These are phyloP conservation scores for Boletus tomentosulus DNA, from an alignment of 768 basidiomycete species.

Conservation along the genomic window DNA sequence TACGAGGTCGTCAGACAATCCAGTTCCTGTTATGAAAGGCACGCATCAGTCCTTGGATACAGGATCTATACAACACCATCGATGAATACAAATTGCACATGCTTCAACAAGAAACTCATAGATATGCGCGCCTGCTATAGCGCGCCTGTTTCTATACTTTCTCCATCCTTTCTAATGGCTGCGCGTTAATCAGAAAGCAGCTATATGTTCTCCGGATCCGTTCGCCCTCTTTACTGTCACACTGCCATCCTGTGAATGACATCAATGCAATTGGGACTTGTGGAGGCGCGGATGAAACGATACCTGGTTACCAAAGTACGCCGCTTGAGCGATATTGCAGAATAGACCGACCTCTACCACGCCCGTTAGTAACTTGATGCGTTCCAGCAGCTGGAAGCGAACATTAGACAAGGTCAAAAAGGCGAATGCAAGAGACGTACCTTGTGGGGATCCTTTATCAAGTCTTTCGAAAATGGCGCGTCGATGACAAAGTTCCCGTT, in stretches of 20 bases:
- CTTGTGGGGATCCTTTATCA: too few relatives aligned
- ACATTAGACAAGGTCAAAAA: too few relatives aligned
- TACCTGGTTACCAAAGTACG: conserved; percentile 80
- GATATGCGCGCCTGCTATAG: neutral
- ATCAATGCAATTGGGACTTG: neutral
- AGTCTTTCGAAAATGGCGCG: too few relatives aligned
- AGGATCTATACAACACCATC: neutral
- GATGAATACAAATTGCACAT: neutral
- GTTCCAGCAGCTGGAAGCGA: too few relatives aligned
- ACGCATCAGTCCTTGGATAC: neutral
- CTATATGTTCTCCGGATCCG: conserved; percentile 15
- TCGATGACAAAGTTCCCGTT: too few relatives aligned
- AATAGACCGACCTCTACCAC: too few relatives aligned
- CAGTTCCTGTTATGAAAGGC: too few relatives aligned
- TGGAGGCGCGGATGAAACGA: conserved; percentile 6
- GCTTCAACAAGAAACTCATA: neutral
- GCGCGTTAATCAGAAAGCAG: neutral
- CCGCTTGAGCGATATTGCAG: too few relatives aligned
- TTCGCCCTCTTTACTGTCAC: conserved; percentile 54
- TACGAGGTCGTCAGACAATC: too few relatives aligned
- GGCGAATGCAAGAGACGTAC: too few relatives aligned
- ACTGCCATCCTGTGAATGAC: conserved; percentile 53
- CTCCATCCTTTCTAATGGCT: neutral
- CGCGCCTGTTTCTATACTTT: neutral
- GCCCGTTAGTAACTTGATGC: too few relatives aligned